Percentiles rank a stretch among this genome's conserved stretches.
Conservation (phyloP, 2,329 filamentous ascomycete genomes). For the Lachnellula willkommii region DNA sequence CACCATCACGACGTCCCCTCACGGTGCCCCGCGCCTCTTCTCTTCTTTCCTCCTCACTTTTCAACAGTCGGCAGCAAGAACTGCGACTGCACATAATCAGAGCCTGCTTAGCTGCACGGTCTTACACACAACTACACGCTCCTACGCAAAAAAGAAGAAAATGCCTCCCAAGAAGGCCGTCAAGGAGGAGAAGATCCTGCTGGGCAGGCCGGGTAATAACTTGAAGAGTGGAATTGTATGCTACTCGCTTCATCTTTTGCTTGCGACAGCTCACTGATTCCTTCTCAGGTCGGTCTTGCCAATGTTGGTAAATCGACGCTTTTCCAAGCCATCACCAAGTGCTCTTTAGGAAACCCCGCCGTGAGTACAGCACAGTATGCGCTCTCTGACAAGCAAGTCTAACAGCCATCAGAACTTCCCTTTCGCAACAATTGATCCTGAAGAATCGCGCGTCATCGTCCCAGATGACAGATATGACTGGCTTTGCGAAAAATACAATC, state of each 20-base stretch:
- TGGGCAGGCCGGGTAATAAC: conserved; percentile 95
- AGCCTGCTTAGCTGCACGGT: conserved; percentile 34
- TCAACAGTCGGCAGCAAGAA: conserved; percentile 44
- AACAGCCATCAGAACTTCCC: conserved; percentile 72
- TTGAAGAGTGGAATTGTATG: conserved; percentile 98
- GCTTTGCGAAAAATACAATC: conserved; percentile 94
- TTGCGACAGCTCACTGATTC: conserved; percentile 10
- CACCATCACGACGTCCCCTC: conserved; percentile 28
- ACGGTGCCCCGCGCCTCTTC: conserved; percentile 38
- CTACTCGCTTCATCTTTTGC: conserved; percentile 21
- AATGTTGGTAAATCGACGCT: conserved; percentile 99
- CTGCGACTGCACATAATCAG: conserved; percentile 34
- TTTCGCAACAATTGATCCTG: conserved; percentile 97
- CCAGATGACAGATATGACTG: conserved; percentile 95
- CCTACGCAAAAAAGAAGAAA: conserved; percentile 50
- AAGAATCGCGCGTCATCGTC: conserved; percentile 95
- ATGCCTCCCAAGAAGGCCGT: conserved; percentile 96
- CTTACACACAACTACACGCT: conserved; percentile 45
- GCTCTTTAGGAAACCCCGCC: conserved; percentile 92
- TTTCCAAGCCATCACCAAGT: conserved; percentile 99
- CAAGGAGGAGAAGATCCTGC: conserved; percentile 90
- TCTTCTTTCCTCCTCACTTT: conserved; percentile 47
- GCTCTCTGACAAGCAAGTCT: conserved; percentile 27
- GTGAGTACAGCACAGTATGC: conserved; percentile 44
- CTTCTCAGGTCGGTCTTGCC: conserved; percentile 80